Base-by-base conservation (phyloP, 139 green algal genomes). In the Edaphochlamys debaryana region DNA sequence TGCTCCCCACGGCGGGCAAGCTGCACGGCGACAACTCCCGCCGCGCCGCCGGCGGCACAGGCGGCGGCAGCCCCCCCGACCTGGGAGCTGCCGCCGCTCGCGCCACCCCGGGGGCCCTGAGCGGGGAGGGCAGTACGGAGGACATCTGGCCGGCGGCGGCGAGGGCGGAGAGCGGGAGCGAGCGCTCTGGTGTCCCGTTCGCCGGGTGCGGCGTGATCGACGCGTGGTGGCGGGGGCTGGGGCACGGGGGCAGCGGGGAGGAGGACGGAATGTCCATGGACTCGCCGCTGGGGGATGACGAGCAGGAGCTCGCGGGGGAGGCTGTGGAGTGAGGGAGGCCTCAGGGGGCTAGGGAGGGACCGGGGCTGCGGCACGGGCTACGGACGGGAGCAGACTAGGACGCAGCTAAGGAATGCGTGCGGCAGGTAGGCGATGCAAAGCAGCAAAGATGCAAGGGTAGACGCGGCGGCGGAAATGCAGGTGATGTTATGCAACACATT, bases 211-310 rank as follows among this genome's bases (percentile, higher is more conserved):
- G 37, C 5, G 73, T 69, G 37, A 69, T 80, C 11, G 73, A 80
- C n/a, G 56, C 73, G 3, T 80, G 73, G 73, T 80, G 73, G 73
- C 63, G 73, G 37, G 38, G n/a, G 34, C 67, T 79, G 37, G 71
- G 71, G 11, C 52, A 79, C 19, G 36, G 32, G 20, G 42, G 42
- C 25, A 48, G 36, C 6, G 52, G 23, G 7, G 72, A 36, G 37
- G 54, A 56, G 5, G 34, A 37, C 36, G 30, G n/a, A n/a, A n/a
- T n/a, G n/a, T n/a, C n/a, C n/a, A n/a, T 37, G 8, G 68, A 75
- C 22, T 60, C 68, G 42, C 68, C 68, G 50, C 5, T 58, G 50
- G 27, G n/a, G 42, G 52, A 66, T 30, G 11, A 40, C 22, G 67
- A 56, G 25, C 48, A 30, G 45, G 41, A 0, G 45, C 22, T 11